Evolutionary conservation across 495 filamentous ascomycete species (phyloP).

Genomic region (Penicillium goetzii): DNA sequence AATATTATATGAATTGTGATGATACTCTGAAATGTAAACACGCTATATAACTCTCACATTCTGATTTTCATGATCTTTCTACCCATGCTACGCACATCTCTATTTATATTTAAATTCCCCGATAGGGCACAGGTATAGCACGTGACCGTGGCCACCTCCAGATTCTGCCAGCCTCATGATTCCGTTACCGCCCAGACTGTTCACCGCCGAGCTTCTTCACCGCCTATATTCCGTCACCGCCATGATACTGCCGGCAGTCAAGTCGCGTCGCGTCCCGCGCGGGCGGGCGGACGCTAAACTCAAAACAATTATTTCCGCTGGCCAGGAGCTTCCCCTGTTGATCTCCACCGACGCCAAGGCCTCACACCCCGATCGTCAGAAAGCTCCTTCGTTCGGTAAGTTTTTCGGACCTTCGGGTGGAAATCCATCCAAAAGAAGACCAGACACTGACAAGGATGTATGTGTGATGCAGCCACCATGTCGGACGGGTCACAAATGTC

Average conservation of each 20-base stretch:
- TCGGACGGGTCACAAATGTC: background rate
- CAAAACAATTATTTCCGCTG: background rate
- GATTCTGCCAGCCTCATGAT: too few species aligned
- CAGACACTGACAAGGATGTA: background rate
- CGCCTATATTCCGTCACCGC: background rate
- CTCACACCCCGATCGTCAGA: background rate
- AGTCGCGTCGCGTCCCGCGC: background rate
- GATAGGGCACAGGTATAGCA: background rate
- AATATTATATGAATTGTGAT: too few species aligned
- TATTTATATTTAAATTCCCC: too few species aligned
- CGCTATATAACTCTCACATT: too few species aligned
- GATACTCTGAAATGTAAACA: too few species aligned
- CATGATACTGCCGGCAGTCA: background rate
- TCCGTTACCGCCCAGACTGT: too few species aligned
- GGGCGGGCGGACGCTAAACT: background rate
- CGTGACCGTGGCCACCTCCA: background rate
- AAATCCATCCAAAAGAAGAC: background rate
- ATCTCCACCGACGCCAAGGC: constrained; percentile 10
- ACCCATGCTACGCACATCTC: too few species aligned
- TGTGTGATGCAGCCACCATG: background rate
- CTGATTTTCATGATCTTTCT: too few species aligned
- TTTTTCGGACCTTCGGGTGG: background rate
- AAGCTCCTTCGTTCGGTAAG: background rate
- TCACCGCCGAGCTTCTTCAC: background rate
- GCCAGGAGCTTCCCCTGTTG: background rate